Base-by-base conservation (phyloP, 805 yeast genomes). In the Kurtzmaniella fragi region DNA sequence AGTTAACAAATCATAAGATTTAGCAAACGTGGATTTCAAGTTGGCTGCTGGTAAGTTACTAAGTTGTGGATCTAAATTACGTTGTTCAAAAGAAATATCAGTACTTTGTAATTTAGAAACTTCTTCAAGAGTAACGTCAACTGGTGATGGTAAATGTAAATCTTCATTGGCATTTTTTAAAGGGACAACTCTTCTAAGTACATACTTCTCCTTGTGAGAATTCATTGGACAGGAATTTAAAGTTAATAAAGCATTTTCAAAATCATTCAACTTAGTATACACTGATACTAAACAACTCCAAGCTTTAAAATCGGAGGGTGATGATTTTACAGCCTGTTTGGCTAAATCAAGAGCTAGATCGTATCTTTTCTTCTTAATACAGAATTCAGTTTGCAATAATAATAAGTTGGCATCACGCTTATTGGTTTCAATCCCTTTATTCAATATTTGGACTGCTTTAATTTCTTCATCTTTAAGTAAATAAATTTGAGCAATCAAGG, bases 201-300 rank as follows among this genome's bases (percentile, higher is more conserved):
- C 67, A 54, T 69, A 84, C 45, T 75, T 75, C 49, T 84, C 93
- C 53, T 78, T 81, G 51, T 80, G 78, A 9, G 84, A 76, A 39
- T 80, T 80, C 88, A 85, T 83, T 17, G 95, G 95, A 52, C 90
- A 83, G 12, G 91, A 80, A 51, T 85, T 85, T 47, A 85, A 67
- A 1, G 89, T 77, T 41, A 84, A 61, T 38, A 85, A 65, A 1
- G 93, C 85, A 48, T 82, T 75, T 54, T 84, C 90, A 54, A 78
- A 77, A 57, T 83, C 82, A 20, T 78, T 79, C 37, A 77, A 54
- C 33, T 73, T 71, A 30, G 84, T 76, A 56, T 84, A 84, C 1
- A 78, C 74, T 48, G 72, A 71, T 7, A 84, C 84, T 42, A 85
- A 59, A 41, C 76, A 61, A 3, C 82, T 72, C 95, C 95, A 85